A percentile compares a stretch with the other conserved stretches of the same genome.
Conservation (phyloP, 306 rosid genomes). For the Malus fusca region DNA sequence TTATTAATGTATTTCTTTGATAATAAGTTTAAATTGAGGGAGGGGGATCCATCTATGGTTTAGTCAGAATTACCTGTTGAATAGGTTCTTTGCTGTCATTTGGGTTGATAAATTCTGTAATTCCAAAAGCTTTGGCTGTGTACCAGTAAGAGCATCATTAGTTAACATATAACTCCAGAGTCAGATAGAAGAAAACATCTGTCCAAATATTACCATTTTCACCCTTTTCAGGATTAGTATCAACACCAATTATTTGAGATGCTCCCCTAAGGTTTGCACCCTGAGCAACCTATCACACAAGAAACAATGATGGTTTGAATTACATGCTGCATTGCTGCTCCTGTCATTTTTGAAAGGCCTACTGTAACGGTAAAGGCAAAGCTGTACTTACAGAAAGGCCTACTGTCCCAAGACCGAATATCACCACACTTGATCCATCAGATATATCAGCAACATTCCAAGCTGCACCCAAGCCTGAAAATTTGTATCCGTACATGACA, state of each 20-base stretch:
- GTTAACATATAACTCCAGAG: neutral
- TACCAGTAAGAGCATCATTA: slow-evolving; percentile 22
- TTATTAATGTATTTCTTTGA: neutral
- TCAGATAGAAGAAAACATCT: neutral
- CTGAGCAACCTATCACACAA: slow-evolving; percentile 65
- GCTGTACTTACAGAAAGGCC: slow-evolving; percentile 82
- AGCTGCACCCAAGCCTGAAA: slow-evolving; percentile 84
- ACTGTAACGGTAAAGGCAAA: slow-evolving; percentile 4
- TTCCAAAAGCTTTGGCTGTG: slow-evolving; percentile 81
- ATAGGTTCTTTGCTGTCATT: slow-evolving; percentile 57
- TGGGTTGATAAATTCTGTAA: slow-evolving; percentile 67
- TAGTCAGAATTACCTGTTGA: slow-evolving; percentile 46
- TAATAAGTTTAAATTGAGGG: neutral
- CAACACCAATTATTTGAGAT: slow-evolving; percentile 77
- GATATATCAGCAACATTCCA: slow-evolving; percentile 90
- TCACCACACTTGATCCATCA: slow-evolving; percentile 80
- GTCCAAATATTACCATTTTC: slow-evolving; percentile 45
- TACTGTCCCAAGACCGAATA: slow-evolving; percentile 96
- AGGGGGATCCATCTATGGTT: neutral
- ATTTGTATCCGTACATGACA: neutral
- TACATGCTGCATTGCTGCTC: neutral
- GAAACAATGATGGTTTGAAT: slow-evolving; percentile 1
- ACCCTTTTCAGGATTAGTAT: slow-evolving; percentile 65
- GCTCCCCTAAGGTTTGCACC: slow-evolving; percentile 88
- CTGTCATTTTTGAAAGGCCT: slow-evolving; percentile 3